These are phyloP conservation scores for Hyphopichia burtonii DNA, from an alignment of 1,139 yeast genomes.

Conservation along the genomic window DNA sequence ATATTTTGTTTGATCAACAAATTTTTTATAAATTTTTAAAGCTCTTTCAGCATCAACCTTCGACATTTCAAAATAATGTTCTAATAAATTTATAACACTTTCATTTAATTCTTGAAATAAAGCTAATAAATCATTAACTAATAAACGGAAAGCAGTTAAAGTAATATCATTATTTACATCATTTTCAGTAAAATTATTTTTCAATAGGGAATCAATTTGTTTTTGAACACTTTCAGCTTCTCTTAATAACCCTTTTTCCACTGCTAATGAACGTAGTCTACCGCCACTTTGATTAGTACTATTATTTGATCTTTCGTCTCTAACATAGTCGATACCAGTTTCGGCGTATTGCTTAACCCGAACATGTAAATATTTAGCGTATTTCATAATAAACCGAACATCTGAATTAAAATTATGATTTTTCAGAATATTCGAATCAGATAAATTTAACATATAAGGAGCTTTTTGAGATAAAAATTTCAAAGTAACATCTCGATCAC, in stretches of 20 bases:
- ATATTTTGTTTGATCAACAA: slow-evolving; percentile 82
- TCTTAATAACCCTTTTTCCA: slow-evolving; percentile 80
- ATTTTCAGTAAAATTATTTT: slow-evolving; percentile 70
- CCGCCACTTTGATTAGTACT: slow-evolving; percentile 52
- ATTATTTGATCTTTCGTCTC: slow-evolving; percentile 60
- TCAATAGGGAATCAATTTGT: slow-evolving; percentile 74
- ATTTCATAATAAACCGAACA: slow-evolving; percentile 61
- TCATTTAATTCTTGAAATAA: slow-evolving; percentile 89
- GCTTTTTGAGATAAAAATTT: slow-evolving; percentile 59
- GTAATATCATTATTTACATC: slow-evolving; percentile 82
- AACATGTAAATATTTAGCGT: slow-evolving; percentile 66
- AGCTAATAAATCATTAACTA: slow-evolving; percentile 82
- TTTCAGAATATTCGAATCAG: slow-evolving; percentile 29
- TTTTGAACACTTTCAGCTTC: slow-evolving; percentile 83
- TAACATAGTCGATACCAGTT: slow-evolving; percentile 73
- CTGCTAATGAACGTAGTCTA: slow-evolving; percentile 58
- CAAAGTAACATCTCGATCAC: slow-evolving; percentile 71
- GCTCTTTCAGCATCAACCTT: slow-evolving; percentile 85
- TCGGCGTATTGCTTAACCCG: slow-evolving; percentile 68
- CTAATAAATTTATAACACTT: slow-evolving; percentile 89
- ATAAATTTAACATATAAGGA: slow-evolving; percentile 54
- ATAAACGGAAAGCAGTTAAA: slow-evolving; percentile 78
- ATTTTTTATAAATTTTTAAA: slow-evolving; percentile 75
- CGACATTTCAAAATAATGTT: slow-evolving; percentile 92
- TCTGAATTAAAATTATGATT: slow-evolving; percentile 45